These are phyloP conservation scores for Yamagishiella unicocca DNA, from an alignment of 139 green algal species.

Conservation along the genomic window DNA sequence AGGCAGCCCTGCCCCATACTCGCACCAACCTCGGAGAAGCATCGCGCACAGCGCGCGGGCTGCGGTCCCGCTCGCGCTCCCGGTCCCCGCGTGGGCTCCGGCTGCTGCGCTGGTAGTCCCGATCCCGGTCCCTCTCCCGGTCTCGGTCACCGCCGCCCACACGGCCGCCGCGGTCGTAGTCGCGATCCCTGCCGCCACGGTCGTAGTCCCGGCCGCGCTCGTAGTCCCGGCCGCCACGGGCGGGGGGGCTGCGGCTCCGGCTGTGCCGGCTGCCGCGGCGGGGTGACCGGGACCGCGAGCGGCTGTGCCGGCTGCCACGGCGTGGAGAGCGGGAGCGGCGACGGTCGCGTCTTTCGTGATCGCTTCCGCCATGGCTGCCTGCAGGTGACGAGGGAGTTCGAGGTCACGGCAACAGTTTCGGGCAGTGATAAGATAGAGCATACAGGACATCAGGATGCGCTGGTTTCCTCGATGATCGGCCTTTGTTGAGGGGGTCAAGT, in stretches of 20 bases:
- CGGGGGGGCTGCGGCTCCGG: neutral
- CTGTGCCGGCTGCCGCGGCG: neutral
- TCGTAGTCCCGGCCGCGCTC: neutral
- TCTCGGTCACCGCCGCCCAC: neutral
- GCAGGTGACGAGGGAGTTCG: neutral
- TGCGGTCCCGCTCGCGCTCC: conserved; percentile 2
- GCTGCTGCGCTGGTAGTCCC: conserved; percentile 25
- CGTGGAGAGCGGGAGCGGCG: conserved; percentile 12
- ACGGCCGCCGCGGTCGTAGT: conserved; percentile 4
- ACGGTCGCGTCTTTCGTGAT: conserved; percentile 6
- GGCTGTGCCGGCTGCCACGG: neutral
- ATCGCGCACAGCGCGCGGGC: neutral
- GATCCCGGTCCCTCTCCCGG: conserved; percentile 37
- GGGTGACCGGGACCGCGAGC: neutral
- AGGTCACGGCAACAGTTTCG: too few relatives aligned
- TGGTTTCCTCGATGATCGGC: too few relatives aligned
- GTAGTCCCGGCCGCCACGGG: conserved; percentile 20
- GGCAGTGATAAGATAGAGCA: too few relatives aligned
- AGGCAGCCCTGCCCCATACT: too few relatives aligned
- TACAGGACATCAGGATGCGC: too few relatives aligned
- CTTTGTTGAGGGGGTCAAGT: too few relatives aligned
- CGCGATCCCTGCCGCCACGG: conserved; percentile 7
- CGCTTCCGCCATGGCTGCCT: neutral
- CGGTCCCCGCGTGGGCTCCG: neutral
- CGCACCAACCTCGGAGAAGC: neutral